Evolutionary conservation across 2,329 filamentous ascomycete genomes (phyloP).

Genomic region (Byssothecium circinans): DNA sequence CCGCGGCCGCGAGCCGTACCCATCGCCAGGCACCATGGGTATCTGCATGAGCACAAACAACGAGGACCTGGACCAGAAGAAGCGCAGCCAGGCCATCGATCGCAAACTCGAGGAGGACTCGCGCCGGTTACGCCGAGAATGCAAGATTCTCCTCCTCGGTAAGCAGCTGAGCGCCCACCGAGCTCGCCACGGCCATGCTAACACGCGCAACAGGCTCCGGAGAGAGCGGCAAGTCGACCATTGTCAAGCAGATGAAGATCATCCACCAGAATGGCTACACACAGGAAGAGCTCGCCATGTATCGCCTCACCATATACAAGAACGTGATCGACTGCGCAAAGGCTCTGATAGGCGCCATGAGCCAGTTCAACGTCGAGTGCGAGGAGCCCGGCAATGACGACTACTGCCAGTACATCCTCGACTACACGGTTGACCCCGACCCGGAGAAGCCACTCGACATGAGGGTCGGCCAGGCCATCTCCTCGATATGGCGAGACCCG

Average conservation of each 20-base stretch:
- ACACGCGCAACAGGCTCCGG: conserved; percentile 71
- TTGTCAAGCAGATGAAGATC: conserved; percentile 99
- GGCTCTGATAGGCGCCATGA: conserved; percentile 86
- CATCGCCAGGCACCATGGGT: conserved; percentile 68
- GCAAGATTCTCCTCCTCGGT: conserved; percentile 97
- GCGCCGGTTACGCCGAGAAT: conserved; percentile 88
- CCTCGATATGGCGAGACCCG: conserved; percentile 87
- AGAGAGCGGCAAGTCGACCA: conserved; percentile 98
- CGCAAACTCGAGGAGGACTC: conserved; percentile 92
- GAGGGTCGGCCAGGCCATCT: conserved; percentile 79
- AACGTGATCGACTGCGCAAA: conserved; percentile 97
- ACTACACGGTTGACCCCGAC: conserved; percentile 88
- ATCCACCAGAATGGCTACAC: conserved; percentile 98
- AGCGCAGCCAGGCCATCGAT: conserved; percentile 95
- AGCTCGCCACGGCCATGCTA: conserved; percentile 18
- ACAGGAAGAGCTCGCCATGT: conserved; percentile 88
- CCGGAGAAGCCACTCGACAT: conserved; percentile 82
- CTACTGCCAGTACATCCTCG: conserved; percentile 76
- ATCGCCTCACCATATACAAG: conserved; percentile 96
- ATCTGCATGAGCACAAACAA: conserved; percentile 86
- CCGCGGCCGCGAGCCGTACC: conserved; percentile 35
- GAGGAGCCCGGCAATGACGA: conserved; percentile 70
- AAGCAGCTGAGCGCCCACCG: conserved; percentile 41
- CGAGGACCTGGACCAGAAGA: conserved; percentile 90
- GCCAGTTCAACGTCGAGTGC: conserved; percentile 84